Evolutionary conservation across 208 protist species (phyloP), one percentile per base, ranked within the genome.

Genomic region (Strigomonas culicis): DNA sequence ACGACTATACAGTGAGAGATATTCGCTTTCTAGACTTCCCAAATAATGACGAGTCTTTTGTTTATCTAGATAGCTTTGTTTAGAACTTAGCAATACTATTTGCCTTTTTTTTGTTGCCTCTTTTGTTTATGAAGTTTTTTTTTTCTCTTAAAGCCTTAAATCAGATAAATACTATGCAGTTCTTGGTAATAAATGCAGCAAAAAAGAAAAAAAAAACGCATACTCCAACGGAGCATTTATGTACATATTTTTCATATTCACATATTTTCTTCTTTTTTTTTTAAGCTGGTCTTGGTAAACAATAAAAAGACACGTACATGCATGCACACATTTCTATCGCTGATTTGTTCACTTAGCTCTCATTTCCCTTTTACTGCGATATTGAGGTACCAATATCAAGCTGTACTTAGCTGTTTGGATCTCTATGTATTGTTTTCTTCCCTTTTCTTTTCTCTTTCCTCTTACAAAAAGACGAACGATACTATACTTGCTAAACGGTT

Each of bases 181-280:
- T 41, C 36, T 41, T 13, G 6, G 6, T 41, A 24, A 57, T 21
- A 28, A n/a, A 4, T 21, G 53, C 27, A n/a, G 27, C 4, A 25
- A 59, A 60, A 56, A 65, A 34, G 25, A 65, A 43, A 65, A 55
- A 53, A 36, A 2, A 30, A 8, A 31, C 25, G 13, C 8, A 13
- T 25, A 22, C 27, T 15, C 10, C 59, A 34, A 39, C 27, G n/a
- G 21, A 36, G 15, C 17, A 21, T 24, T 52, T 63, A 34, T 52
- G 7, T 34, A 39, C 8, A 24, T 24, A 0, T n/a, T 63, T 50
- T 25, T 1, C 24, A 2, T 6, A 25, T 13, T 52, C 6, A n/a
- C 28, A 21, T 49, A 24, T 52, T n/a, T 43, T 43, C 41, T 51
- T 36, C 22, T 27, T 51, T 11, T 25, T 19, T 63, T n/a, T 13